Evolutionary conservation across 345 rosid species (phyloP), one percentile per base, ranked within the genome.

Genomic region (Brassica cretica): DNA sequence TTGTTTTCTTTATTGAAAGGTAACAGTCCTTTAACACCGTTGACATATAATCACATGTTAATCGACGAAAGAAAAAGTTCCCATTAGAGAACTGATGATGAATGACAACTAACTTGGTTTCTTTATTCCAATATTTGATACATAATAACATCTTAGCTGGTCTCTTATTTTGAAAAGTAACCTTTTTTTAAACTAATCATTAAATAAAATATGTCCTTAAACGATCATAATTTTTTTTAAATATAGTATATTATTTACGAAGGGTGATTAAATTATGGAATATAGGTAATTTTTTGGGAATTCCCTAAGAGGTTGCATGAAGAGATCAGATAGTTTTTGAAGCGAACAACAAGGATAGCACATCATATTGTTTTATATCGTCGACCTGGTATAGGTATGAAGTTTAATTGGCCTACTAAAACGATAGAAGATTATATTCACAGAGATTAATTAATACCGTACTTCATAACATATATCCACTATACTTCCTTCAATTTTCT

Each of bases 31-130:
- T 75, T 75, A n/a, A 70, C 79, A 64, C 41, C 82, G 82, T 80
- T 80, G 82, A 80, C 79, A 80, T 75, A 70, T 69, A 70, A 75
- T 55, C 82, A 74, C 82, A 75, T 75, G 76, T 70, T 66, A 64
- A 64, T 75, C 78, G 78, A 56, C 65, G 68, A 32, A 1, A 18
- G 27, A 60, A 63, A 64, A 24, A 64, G 41, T 37, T 21, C 37
- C 66, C 58, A 35, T 53, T 68, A 79, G 75, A 74, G 61, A 73
- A 73, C 75, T 73, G 74, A 79, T 79, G 78, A 79, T 68, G 75
- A 79, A 64, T 79, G 78, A 79, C 82, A 79, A 68, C 78, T 68
- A 79, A 73, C 59, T 68, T 35, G n/a, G 74, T 61, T 61, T 70
- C 78, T 79, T 73, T 79, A 67, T 24, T 78, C 56, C 32, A 44